A percentile compares a stretch with the other conserved stretches of the same genome.
phyloP scores from a whole-genome alignment of 208 protist species.

The Crithidia brevicula region DNA sequence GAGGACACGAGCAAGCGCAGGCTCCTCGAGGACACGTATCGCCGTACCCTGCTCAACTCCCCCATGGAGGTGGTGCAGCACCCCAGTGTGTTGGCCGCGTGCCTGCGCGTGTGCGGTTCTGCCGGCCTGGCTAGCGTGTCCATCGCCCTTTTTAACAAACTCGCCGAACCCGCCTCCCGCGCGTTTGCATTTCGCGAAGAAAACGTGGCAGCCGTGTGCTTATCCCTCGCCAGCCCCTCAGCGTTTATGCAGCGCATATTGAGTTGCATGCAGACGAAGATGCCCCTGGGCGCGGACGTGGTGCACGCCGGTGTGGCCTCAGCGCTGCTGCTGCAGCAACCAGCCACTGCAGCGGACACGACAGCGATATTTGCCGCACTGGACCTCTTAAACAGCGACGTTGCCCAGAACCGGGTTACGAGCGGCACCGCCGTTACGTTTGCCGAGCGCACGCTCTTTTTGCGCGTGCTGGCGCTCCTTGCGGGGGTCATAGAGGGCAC shows the following conservation, averaged over 20 bases:
- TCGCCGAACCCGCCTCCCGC: constrained; percentile 39
- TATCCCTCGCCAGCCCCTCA: constrained; percentile 24
- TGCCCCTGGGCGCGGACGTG: constrained; percentile 35
- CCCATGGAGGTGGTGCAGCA: constrained; percentile 31
- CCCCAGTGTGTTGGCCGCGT: constrained; percentile 37
- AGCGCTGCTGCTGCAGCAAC: constrained; percentile 21
- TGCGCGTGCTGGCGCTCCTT: constrained; percentile 43
- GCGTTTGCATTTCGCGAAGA: constrained; percentile 32
- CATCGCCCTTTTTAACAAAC: constrained; percentile 60
- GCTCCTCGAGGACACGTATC: constrained; percentile 29
- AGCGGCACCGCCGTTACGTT: constrained; percentile 10
- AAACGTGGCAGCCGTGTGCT: constrained; percentile 41
- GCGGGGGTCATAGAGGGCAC: constrained; percentile 21
- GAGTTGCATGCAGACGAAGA: constrained; percentile 41
- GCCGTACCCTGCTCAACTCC: constrained; percentile 23
- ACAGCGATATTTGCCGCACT: constrained; percentile 17
- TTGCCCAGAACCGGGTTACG: constrained; percentile 24
- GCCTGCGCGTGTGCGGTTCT: constrained; percentile 29
- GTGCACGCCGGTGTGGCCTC: constrained; percentile 51
- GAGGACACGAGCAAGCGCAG: constrained; percentile 18
- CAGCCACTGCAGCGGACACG: not conserved
- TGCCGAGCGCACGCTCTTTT: constrained; percentile 49
- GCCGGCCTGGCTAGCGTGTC: constrained; percentile 14
- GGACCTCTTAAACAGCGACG: constrained; percentile 37
- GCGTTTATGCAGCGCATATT: constrained; percentile 40